phyloP scores from a whole-genome alignment of 1,284 basidiomycete genomes.

The Porphyrellus sp. region DNA sequence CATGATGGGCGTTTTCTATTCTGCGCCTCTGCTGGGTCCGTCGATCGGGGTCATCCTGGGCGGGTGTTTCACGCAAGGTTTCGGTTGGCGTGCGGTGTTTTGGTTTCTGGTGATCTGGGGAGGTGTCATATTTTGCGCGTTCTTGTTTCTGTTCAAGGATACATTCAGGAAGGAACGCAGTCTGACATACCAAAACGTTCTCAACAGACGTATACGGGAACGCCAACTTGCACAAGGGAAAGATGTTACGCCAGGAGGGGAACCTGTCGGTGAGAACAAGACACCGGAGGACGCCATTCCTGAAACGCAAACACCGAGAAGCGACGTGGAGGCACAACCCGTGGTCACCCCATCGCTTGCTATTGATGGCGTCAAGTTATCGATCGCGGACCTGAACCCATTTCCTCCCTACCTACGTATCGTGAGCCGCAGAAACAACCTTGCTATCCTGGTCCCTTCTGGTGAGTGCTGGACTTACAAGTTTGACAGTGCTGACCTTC shows the following conservation, averaged over 20 bases:
- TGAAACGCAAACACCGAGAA: background rate
- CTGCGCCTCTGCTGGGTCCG: constrained; percentile 58
- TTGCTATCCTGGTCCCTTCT: constrained; percentile 21
- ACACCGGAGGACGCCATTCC: background rate
- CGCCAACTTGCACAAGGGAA: constrained; percentile 5
- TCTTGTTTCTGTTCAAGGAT: constrained; percentile 73
- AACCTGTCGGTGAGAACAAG: constrained; percentile 5
- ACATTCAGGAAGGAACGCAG: constrained; percentile 80
- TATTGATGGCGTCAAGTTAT: constrained; percentile 38
- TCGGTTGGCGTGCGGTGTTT: constrained; percentile 79
- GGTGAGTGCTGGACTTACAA: constrained; percentile 10
- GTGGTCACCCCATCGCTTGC: constrained; percentile 4
- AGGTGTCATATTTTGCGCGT: constrained; percentile 53
- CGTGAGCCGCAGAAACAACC: constrained; percentile 17
- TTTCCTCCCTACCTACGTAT: constrained; percentile 20
- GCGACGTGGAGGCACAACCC: constrained; percentile 26
- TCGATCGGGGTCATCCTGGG: constrained; percentile 70
- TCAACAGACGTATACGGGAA: constrained; percentile 33
- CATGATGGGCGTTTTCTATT: constrained; percentile 78
- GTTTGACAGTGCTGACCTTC: constrained; percentile 55
- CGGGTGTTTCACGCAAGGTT: constrained; percentile 66
- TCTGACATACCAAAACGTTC: constrained; percentile 65
- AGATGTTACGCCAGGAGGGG: constrained; percentile 12
- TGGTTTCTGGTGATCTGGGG: constrained; percentile 77
- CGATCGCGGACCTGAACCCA: constrained; percentile 24